These are phyloP conservation scores for Papiliotrema nemorosa DNA, from an alignment of 1,284 basidiomycete species.

Conservation along the genomic window DNA sequence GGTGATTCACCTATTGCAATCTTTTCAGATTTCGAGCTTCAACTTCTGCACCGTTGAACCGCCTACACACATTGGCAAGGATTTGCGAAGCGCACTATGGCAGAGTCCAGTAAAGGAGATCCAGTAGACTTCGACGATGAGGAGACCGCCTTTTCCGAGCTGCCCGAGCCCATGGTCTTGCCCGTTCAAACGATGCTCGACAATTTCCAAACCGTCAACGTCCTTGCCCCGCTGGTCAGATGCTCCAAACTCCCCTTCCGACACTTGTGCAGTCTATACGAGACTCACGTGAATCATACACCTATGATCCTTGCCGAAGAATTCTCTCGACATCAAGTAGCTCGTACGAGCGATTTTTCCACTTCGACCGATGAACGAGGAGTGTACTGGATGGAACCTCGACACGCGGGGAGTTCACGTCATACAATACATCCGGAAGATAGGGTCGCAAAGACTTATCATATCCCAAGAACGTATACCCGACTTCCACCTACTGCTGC, in stretches of 20 bases:
- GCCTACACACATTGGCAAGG: too few relatives aligned
- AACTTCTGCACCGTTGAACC: too few relatives aligned
- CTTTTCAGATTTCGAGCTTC: too few relatives aligned
- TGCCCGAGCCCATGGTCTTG: constrained; percentile 40
- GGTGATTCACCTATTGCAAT: too few relatives aligned
- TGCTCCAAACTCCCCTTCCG: constrained; percentile 61
- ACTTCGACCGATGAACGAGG: constrained; percentile 55
- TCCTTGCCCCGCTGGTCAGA: constrained; percentile 57
- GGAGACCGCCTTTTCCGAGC: constrained; percentile 14
- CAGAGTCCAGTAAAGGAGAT: too few relatives aligned
- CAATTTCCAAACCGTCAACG: constrained; percentile 51
- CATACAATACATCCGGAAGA: constrained; percentile 1
- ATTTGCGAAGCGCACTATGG: too few relatives aligned
- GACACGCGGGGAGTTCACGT: not conserved
- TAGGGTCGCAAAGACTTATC: constrained; percentile 16
- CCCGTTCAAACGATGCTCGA: constrained; percentile 51
- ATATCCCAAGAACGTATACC: constrained; percentile 19
- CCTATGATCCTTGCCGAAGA: constrained; percentile 61
- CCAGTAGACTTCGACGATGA: not conserved
- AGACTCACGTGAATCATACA: constrained; percentile 59
- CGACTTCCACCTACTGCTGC: constrained; percentile 29
- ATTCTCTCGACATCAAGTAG: constrained; percentile 56
- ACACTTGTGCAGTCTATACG: constrained; percentile 56
- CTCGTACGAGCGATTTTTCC: constrained; percentile 56
- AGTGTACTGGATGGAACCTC: constrained; percentile 51